These are phyloP conservation scores for Cutaneotrichosporon sp. DNA, from an alignment of 1,284 basidiomycete species.

Conservation along the genomic window DNA sequence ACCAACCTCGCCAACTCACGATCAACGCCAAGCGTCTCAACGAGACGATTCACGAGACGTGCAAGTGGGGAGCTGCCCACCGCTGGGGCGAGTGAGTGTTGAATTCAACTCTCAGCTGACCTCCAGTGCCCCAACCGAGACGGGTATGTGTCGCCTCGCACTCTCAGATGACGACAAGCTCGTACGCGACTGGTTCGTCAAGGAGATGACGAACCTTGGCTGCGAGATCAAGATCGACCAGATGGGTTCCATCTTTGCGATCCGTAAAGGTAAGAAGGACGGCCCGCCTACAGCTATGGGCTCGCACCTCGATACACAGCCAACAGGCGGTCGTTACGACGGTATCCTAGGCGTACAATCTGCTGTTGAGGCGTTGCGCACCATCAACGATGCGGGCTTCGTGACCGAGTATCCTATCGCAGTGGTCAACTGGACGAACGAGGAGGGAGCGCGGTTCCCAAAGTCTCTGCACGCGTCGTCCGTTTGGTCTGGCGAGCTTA, in stretches of 20 bases:
- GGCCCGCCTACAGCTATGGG: constrained; percentile 37
- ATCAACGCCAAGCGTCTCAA: constrained; percentile 38
- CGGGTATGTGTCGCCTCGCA: constrained; percentile 31
- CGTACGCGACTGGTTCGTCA: constrained; percentile 41
- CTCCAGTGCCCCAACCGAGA: constrained; percentile 18
- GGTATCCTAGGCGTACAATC: constrained; percentile 38
- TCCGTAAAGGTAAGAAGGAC: constrained; percentile 29
- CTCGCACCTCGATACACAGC: constrained; percentile 41
- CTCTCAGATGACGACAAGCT: constrained; percentile 40
- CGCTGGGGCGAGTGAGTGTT: constrained; percentile 18
- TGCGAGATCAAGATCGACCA: constrained; percentile 38
- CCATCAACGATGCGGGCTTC: constrained; percentile 22
- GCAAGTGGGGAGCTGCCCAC: constrained; percentile 35
- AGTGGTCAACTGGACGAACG: constrained; percentile 36
- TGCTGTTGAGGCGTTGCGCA: constrained; percentile 31
- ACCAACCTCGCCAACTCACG: constrained; percentile 15
- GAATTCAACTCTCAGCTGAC: neutral
- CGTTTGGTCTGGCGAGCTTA: constrained; percentile 30
- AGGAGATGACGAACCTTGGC: constrained; percentile 36
- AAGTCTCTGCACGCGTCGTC: constrained; percentile 21
- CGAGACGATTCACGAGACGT: constrained; percentile 41
- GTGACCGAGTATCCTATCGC: constrained; percentile 26
- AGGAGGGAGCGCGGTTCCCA: constrained; percentile 27
- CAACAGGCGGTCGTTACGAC: constrained; percentile 38
- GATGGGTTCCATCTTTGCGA: constrained; percentile 49